Base-by-base conservation (phyloP, 768 basidiomycete genomes). In the Coprinellus aureogranulatus region DNA sequence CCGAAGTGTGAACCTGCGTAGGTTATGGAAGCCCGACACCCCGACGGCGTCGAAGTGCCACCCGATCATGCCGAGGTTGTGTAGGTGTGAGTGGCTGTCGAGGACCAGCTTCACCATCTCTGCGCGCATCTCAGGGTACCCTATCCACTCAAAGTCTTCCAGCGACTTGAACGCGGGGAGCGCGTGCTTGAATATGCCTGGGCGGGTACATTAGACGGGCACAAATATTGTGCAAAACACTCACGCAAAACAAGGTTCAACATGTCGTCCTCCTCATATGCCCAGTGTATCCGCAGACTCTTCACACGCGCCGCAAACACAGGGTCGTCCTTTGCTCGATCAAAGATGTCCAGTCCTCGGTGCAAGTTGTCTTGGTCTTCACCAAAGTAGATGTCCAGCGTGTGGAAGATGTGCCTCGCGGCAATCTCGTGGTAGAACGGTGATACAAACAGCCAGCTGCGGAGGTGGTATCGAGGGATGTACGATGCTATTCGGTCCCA, bases 31-130 rank as follows among this genome's bases (percentile, higher is more conserved):
- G 1, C 78, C 76, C n/a, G 83, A 84, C 37, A 88, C 84, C 37
- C 85, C 86, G 11, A 82, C 82, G 12, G 86, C 86, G 61, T 87
- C 87, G 62, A 89, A 89, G 68, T 89, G 87, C 83, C 85, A 89
- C 1, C 87, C 87, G 78, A 89, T 84, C 26, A 87, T 78, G 16
- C 85, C 86, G 4, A 88, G 75, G 6, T 79, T 75, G 16, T 77
- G 78, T 20, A 88, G 71, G 54, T 78, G 75, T 4, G 82, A 74
- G 59, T 87, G 86, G 52, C 75, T 80, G 5, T 74, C 68, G 12
- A 85, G 70, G 4, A 88, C 74, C 9, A 76, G 78, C 62, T 85
- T 77, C 0, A 88, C 85, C 77, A 85, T 83, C 53, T 87, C 85
- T 20, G 76, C 82, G 9, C 82, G 76, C 70, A 88, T 72, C 65